Evolutionary conservation across 352 stramenopile species (phyloP).

Genomic region (Globisporangium paroecandrum): DNA sequence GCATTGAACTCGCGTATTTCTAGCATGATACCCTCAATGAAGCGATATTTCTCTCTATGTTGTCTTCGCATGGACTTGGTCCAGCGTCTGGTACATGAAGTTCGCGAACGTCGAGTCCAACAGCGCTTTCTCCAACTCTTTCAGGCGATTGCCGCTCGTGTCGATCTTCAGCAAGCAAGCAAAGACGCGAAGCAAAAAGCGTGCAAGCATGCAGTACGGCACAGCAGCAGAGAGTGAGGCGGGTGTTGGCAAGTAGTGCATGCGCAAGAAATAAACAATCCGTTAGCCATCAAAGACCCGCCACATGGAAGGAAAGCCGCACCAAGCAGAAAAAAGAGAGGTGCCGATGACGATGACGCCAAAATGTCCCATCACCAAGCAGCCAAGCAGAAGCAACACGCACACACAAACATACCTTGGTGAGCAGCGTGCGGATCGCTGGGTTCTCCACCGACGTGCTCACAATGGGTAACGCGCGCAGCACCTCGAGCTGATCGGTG

Average conservation of each 20-base stretch:
- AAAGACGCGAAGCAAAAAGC: neutral
- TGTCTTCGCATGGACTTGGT: slow-evolving; percentile 33
- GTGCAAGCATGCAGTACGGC: neutral
- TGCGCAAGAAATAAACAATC: neutral
- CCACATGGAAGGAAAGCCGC: slow-evolving; percentile 7
- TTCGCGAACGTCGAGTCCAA: slow-evolving; percentile 62
- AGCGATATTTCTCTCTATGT: neutral
- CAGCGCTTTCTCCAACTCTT: slow-evolving; percentile 74
- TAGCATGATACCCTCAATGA: neutral
- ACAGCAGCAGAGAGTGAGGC: neutral
- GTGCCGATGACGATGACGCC: neutral
- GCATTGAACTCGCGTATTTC: neutral
- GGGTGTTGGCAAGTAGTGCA: neutral
- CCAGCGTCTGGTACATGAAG: slow-evolving; percentile 77
- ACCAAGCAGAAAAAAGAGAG: slow-evolving; percentile 4
- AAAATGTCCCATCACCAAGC: slow-evolving; percentile 4
- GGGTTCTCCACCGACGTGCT: slow-evolving; percentile 46
- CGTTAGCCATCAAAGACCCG: neutral
- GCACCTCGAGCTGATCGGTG: slow-evolving; percentile 40
- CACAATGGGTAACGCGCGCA: slow-evolving; percentile 33
- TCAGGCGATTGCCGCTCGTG: slow-evolving; percentile 54
- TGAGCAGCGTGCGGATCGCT: slow-evolving; percentile 42
- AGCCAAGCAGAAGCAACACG: neutral
- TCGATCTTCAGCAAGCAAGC: slow-evolving; percentile 47
- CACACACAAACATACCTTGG: slow-evolving; percentile 34